Evolutionary conservation across 2,329 filamentous ascomycete species (phyloP), one percentile per base, ranked within the genome.

Genomic region (Calonectria pseudoturangicola): DNA sequence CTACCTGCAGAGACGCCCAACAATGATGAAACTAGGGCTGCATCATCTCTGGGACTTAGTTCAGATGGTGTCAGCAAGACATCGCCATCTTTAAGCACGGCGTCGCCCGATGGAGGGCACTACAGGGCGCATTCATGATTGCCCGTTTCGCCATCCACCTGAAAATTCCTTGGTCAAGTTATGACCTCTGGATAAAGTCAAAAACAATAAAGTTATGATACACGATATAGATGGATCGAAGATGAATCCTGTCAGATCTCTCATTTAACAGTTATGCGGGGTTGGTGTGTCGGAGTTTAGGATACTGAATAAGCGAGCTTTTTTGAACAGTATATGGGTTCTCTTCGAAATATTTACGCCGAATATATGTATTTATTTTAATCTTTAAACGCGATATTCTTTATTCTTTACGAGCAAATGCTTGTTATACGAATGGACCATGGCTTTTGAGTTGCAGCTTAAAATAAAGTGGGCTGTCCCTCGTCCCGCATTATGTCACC

Each of bases 401-500:
- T 13, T 9, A 13, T 47, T 10, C 5, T 47, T 33, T 47, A 10
- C 54, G 54, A 28, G 54, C 27, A 60, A 27, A 60, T 41, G 33
- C 21, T 15, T 41, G 7, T 10, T 4, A 60, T 60, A 60, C 36
- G 33, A 41, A 15, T 27, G 12, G 21, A 7, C 10, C 12, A 18
- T 18, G n/a, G 3, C 13, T 41, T 60, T 60, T 60, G 36, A 60
- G 27, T 33, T 63, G 41, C 41, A 47, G 25, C 58, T 63, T 47
- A 63, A 60, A 43, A 48, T 66, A 48, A 69, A 65, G 60, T 68
- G 66, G 65, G 67, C 54, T 67, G 43, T 65, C 51, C 9, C 21
- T 33, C 30, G 47, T 71, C 56, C 66, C 66, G 63, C 62, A 72
- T 74, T 72, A 70, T 74, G 69, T 73, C 62, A 69, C 69, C 72